Conservation (phyloP, 2,329 filamentous ascomycete genomes). For the Ceratocystis cacaofunesta region DNA sequence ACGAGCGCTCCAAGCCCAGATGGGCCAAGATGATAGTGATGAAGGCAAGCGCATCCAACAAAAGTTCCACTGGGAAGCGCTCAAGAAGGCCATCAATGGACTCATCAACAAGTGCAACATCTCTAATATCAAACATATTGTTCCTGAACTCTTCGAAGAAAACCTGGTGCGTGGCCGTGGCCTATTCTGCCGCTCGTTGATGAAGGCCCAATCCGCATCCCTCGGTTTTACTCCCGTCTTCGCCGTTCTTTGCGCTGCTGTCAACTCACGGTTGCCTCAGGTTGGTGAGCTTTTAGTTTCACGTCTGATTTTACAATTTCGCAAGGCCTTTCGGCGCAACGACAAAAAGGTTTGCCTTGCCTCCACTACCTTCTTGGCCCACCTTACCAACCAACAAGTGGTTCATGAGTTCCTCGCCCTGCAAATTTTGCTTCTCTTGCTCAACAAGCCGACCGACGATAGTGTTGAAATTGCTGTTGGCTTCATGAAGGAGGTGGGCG, state of each 20-base stretch:
- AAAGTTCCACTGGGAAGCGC: slow-evolving; percentile 58
- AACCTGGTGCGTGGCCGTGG: slow-evolving; percentile 85
- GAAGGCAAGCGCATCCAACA: slow-evolving; percentile 92
- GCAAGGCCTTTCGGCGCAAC: slow-evolving; percentile 89
- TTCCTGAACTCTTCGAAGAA: slow-evolving; percentile 88
- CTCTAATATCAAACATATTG: slow-evolving; percentile 93
- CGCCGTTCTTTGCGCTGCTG: slow-evolving; percentile 86
- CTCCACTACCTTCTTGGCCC: slow-evolving; percentile 86
- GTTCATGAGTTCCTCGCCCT: slow-evolving; percentile 86
- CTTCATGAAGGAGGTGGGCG: slow-evolving; percentile 80
- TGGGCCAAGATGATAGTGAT: slow-evolving; percentile 89
- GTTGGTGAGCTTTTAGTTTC: slow-evolving; percentile 83
- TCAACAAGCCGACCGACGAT: slow-evolving; percentile 93
- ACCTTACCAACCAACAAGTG: slow-evolving; percentile 91
- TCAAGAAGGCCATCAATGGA: slow-evolving; percentile 98
- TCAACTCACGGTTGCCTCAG: slow-evolving; percentile 92
- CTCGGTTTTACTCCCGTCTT: slow-evolving; percentile 94
- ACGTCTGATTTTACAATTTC: slow-evolving; percentile 77
- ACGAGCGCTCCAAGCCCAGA: slow-evolving; percentile 84
- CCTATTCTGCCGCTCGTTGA: slow-evolving; percentile 86
- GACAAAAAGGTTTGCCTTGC: slow-evolving; percentile 93
- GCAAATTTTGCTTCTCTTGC: slow-evolving; percentile 77
- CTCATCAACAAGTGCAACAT: slow-evolving; percentile 99
- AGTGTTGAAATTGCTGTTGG: slow-evolving; percentile 95
- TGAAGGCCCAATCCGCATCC: slow-evolving; percentile 95